These are phyloP conservation scores for Colletotrichum sp. DNA, from an alignment of 2,329 filamentous ascomycete species.

Conservation along the genomic window DNA sequence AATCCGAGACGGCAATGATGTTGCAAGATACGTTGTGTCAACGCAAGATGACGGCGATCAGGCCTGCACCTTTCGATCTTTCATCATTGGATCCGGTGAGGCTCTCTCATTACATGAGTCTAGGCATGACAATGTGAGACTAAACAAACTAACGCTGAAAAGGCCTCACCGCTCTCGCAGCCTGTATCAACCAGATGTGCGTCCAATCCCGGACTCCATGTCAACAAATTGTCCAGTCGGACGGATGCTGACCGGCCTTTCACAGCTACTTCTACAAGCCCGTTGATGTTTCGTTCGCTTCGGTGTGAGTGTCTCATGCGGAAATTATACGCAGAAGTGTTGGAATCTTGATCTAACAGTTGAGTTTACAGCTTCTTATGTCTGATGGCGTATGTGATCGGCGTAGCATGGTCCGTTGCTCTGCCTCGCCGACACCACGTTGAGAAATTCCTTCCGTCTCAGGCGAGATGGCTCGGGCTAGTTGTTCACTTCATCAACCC, in stretches of 20 bases:
- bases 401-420: constrained; percentile 14
- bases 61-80: constrained; percentile 6
- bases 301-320: background rate
- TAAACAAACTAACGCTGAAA: background rate
- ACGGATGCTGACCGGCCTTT: background rate
- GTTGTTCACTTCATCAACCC: constrained; percentile 19
- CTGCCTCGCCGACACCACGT: constrained; percentile 17
- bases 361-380: background rate
- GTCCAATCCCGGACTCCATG: too few relatives aligned
- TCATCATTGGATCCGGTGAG: constrained; percentile 17
- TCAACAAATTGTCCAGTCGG: too few relatives aligned
- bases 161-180: constrained; percentile 15
- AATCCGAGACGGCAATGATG: constrained; percentile 10
- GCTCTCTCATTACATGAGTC: accelerated
- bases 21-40: constrained; percentile 13
- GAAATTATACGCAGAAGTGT: accelerated
- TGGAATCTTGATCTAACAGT: background rate
- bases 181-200: constrained; percentile 19
- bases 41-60: constrained; percentile 11
- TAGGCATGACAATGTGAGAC: background rate
- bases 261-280: constrained; percentile 19
- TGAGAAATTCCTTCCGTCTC: constrained; percentile 12
- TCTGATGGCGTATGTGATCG: constrained; percentile 19
- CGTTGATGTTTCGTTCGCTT: constrained; percentile 14
- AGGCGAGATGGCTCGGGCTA: constrained; percentile 16